Conservation (phyloP, 306 rosid species). For the Medicago lupulina region DNA sequence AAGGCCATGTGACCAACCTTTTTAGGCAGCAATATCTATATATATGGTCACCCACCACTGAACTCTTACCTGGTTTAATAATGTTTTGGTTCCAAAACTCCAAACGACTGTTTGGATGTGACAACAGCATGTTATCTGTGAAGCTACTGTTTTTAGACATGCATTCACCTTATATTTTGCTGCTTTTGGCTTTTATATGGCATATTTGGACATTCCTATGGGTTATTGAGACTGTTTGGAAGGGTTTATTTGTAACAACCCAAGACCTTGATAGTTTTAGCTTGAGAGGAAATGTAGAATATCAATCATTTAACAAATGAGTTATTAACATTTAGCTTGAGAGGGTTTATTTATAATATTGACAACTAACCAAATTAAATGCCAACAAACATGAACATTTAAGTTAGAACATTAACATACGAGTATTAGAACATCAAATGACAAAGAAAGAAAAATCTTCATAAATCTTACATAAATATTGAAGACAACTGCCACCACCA, state of each 20-base stretch:
- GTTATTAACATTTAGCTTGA: too few relatives aligned
- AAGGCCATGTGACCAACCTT: not conserved
- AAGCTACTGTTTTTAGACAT: not conserved
- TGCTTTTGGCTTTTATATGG: not conserved
- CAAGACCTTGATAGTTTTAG: not conserved
- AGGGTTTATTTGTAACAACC: not conserved
- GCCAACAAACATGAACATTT: not conserved
- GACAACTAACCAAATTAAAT: not conserved
- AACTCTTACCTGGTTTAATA: not conserved
- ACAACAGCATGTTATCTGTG: not conserved
- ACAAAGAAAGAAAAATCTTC: conserved; percentile 20
- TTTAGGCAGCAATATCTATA: not conserved
- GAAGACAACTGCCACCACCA: conserved; percentile 68
- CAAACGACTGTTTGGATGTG: not conserved
- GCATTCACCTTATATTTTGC: not conserved
- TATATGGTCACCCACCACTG: not conserved
- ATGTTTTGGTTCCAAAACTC: not conserved
- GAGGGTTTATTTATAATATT: not conserved
- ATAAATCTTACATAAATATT: conserved; percentile 72
- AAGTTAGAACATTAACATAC: not conserved
- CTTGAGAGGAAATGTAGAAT: not conserved
- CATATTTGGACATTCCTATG: not conserved
- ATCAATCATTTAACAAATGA: not conserved
- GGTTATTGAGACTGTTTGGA: not conserved
- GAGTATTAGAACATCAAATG: conserved; percentile 19